Evolutionary conservation across 495 filamentous ascomycete species (phyloP).

Genomic region (Aspergillus ostianus): DNA sequence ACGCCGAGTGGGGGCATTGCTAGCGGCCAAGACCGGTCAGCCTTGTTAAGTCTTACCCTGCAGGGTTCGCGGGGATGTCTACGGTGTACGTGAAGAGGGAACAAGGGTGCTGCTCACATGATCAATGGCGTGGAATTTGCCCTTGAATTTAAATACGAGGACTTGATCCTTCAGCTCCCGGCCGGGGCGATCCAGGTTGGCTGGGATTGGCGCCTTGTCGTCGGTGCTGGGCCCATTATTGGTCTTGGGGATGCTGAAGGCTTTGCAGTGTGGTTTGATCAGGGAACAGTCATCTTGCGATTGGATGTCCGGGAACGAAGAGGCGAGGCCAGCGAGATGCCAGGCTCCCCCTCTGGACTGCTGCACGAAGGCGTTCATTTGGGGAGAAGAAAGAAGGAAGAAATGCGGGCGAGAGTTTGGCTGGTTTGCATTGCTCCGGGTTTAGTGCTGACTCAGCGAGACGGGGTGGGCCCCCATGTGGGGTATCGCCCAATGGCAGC

Average conservation of each 20-base stretch:
- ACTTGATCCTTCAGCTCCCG: constrained; percentile 54
- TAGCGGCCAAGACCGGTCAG: constrained; percentile 24
- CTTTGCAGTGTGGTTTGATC: constrained; percentile 50
- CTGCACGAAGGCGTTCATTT: constrained; percentile 17
- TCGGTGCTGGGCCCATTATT: constrained; percentile 16
- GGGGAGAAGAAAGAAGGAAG: too few species aligned
- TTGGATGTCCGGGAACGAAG: constrained; percentile 50
- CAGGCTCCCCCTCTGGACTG: constrained; percentile 20
- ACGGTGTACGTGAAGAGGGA: too few species aligned
- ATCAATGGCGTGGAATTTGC: constrained; percentile 58
- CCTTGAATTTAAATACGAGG: constrained; percentile 55
- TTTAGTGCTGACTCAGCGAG: neutral
- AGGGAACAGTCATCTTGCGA: constrained; percentile 31
- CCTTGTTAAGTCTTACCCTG: neutral
- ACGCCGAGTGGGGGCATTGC: constrained; percentile 62
- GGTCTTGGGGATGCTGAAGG: constrained; percentile 48
- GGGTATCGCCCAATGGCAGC: too few species aligned
- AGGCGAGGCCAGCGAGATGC: constrained; percentile 44
- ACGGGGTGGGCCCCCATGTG: too few species aligned
- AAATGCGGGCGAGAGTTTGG: neutral
- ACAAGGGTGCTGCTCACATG: constrained; percentile 57
- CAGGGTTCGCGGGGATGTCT: neutral
- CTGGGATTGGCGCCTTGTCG: constrained; percentile 25
- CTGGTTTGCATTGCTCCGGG: neutral
- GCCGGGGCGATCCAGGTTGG: constrained; percentile 41